phyloP scores from a whole-genome alignment of 2,329 filamentous ascomycete genomes.

The Zarea fungicola region DNA sequence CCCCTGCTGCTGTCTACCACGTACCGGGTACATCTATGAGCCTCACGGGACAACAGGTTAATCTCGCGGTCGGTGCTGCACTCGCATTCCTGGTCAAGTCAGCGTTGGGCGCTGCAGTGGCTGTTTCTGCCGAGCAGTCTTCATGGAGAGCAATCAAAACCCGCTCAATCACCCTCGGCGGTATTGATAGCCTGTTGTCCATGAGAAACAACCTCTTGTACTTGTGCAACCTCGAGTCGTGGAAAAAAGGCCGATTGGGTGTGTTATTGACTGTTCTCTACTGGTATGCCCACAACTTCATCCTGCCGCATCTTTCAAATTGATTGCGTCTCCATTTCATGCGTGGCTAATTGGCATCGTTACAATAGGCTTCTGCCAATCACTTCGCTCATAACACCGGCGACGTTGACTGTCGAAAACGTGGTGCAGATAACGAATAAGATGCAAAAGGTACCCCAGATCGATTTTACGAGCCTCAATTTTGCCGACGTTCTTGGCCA shows the following conservation, averaged over 20 bases:
- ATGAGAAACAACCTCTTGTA: not conserved
- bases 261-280: not conserved
- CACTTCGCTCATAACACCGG: not conserved
- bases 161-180: not conserved
- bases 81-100: not conserved
- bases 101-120: not conserved
- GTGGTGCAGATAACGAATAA: not conserved
- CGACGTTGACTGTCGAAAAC: not conserved
- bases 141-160: not conserved
- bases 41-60: not conserved
- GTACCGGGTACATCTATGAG: not conserved
- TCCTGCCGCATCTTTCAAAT: not conserved
- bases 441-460: not conserved
- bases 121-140: not conserved
- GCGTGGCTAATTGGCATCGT: not conserved
- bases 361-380: not conserved
- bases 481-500: not conserved
- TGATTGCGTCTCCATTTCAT: not conserved
- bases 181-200: not conserved
- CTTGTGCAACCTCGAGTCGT: not conserved
- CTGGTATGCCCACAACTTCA: not conserved
- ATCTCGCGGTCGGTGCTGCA: not conserved
- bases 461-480: not conserved
- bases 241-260: not conserved
- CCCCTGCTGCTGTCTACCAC: not conserved